A percentile compares a stretch with the other conserved stretches of the same genome.
These are phyloP conservation scores for Chlorella vulgaris DNA, from an alignment of 139 green algal genomes.

Conservation along the genomic window DNA sequence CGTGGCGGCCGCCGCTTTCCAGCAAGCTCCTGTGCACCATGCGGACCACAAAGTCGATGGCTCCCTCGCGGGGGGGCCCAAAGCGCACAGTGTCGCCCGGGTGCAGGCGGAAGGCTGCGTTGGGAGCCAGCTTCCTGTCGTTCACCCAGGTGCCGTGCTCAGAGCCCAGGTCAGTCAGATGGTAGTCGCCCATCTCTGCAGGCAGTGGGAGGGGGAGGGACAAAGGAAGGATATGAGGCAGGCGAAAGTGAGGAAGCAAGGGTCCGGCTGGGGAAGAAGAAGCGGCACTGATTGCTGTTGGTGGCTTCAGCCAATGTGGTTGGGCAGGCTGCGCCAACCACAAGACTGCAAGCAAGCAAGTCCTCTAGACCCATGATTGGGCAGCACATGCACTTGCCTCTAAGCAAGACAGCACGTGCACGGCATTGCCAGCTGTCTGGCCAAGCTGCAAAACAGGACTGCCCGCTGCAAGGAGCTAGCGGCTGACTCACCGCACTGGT, in stretches of 20 bases:
- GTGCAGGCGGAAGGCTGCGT: slow-evolving; percentile 41
- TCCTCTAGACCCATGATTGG: not conserved
- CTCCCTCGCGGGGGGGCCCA: slow-evolving; percentile 33
- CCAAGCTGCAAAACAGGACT: not conserved
- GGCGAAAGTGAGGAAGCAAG: not conserved
- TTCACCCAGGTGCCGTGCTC: slow-evolving; percentile 75
- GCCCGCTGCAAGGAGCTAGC: not conserved
- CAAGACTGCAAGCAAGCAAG: too few relatives aligned
- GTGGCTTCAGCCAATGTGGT: too few relatives aligned
- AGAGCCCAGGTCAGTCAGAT: slow-evolving; percentile 56
- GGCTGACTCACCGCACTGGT: slow-evolving; percentile 22
- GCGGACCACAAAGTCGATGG: not conserved
- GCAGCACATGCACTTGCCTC: not conserved
- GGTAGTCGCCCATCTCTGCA: slow-evolving; percentile 43
- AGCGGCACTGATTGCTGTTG: too few relatives aligned
- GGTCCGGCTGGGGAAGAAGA: too few relatives aligned
- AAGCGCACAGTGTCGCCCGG: slow-evolving; percentile 71
- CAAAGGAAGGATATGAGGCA: not conserved
- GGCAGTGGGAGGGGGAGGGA: not conserved
- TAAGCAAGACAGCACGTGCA: not conserved
- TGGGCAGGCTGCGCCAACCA: too few relatives aligned
- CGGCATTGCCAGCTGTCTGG: not conserved
- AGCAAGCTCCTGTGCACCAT: slow-evolving; percentile 17
- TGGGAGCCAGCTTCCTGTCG: slow-evolving; percentile 40
- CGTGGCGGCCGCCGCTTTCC: slow-evolving; percentile 8